A percentile compares a stretch with the other conserved stretches of the same genome.
Evolutionary conservation across 2,329 filamentous ascomycete genomes (phyloP).

Genomic region (Claviceps sorghi): DNA sequence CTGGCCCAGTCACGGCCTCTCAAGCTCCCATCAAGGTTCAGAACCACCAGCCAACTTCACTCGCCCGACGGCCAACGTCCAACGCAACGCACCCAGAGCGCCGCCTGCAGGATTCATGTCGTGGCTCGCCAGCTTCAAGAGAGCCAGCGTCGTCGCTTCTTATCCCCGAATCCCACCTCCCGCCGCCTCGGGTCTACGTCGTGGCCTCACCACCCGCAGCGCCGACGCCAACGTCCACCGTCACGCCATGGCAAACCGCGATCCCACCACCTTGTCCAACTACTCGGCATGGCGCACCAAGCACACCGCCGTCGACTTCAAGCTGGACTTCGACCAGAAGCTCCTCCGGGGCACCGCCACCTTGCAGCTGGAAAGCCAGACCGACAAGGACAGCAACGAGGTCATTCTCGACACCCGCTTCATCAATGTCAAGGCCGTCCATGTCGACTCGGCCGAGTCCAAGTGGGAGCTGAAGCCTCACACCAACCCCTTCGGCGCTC

Average conservation of each 20-base stretch:
- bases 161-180: not conserved
- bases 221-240: not conserved
- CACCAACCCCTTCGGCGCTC: slow-evolving; percentile 59
- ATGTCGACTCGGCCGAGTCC: slow-evolving; percentile 46
- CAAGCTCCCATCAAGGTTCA: no score
- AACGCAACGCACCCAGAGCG: not conserved
- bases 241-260: slow-evolving; percentile 33
- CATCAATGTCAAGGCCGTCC: slow-evolving; percentile 58
- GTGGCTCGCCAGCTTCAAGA: slow-evolving; percentile 9
- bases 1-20: no score
- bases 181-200: not conserved
- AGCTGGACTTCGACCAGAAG: slow-evolving; percentile 71
- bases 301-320: slow-evolving; percentile 69
- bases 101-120: slow-evolving; percentile 9
- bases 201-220: slow-evolving; percentile 16
- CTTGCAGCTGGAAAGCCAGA: slow-evolving; percentile 63
- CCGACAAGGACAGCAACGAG: slow-evolving; percentile 55
- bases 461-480: slow-evolving; percentile 58
- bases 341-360: slow-evolving; percentile 62
- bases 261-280: slow-evolving; percentile 85
- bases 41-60: not conserved
- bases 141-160: slow-evolving; percentile 4
- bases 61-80: not conserved
- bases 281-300: slow-evolving; percentile 76
- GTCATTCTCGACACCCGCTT: slow-evolving; percentile 82